Base-by-base conservation (phyloP, 768 basidiomycete genomes). In the Hygrophorus russula region DNA sequence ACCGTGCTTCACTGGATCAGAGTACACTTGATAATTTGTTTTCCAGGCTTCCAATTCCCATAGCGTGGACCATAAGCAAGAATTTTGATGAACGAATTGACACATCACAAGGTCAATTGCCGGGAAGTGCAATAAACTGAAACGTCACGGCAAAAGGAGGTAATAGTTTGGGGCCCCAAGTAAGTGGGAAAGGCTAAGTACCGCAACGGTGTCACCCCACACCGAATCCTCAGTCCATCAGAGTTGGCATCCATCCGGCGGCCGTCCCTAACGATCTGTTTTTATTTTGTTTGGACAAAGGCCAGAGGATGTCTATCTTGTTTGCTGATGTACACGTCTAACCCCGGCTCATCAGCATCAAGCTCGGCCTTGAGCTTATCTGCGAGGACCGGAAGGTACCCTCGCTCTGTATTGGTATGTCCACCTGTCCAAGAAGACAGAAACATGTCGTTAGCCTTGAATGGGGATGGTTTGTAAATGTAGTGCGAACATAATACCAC, bases 401-500 rank as follows among this genome's bases (percentile, higher is more conserved):
- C 90, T 27, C 93, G 84, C 65, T 98, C 94, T 35, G 93, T 93
- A 62, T 92, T 92, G 12, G 89, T 85, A 63, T 97, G 94, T 13
- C 88, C 88, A 57, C 84, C 86, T 88, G 51, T 44, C n/a, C n/a
- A n/a, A n/a, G n/a, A n/a, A n/a, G 41, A 51, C 31, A 30, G 44
- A 46, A 39, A 39, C 37, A 27, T 41, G 1, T 15, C 33, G 38
- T 10, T 24, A 24, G 24, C 24, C 7, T 24, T 24, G 18, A 28
- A 41, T 11, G 18, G n/a, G 5, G 15, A 14, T 12, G 39, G 29
- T 18, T 13, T 9, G 11, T 34, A 41, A 40, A 32, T 19, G 43
- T 36, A 17, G 45, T 42, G 59, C 83, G 68, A 63, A 82, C 91
- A 91, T 44, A 96, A 71, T 49, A 96, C 73, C 56, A 96, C 82